A percentile compares a stretch with the other conserved stretches of the same genome.
Conservation (phyloP, 2,329 filamentous ascomycete genomes). For the Penicillium expansum region DNA sequence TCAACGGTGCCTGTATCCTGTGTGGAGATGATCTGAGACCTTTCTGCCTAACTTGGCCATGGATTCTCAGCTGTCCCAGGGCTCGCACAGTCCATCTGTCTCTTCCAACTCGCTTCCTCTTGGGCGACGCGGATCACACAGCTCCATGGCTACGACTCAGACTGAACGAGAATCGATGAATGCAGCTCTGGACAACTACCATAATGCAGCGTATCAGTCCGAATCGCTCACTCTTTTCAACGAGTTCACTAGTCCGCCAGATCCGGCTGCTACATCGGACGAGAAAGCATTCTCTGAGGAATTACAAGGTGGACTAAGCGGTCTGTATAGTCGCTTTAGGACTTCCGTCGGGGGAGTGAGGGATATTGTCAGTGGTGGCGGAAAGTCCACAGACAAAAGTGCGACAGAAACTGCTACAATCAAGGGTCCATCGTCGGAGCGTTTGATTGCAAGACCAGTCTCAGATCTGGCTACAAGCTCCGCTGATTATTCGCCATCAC, state of each 20-base stretch:
- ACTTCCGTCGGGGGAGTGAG: slow-evolving; percentile 74
- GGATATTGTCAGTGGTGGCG: slow-evolving; percentile 45
- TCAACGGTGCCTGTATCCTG: neutral
- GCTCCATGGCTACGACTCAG: slow-evolving; percentile 50
- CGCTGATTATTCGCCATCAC: slow-evolving; percentile 26
- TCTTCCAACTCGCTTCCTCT: slow-evolving; percentile 47
- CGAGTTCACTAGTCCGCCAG: slow-evolving; percentile 69
- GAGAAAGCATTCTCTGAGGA: slow-evolving; percentile 69
- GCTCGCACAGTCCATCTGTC: slow-evolving; percentile 43
- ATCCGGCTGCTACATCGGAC: slow-evolving; percentile 63
- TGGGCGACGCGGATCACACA: slow-evolving; percentile 48
- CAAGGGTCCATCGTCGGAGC: slow-evolving; percentile 30
- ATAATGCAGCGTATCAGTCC: slow-evolving; percentile 81
- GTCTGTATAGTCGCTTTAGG: slow-evolving; percentile 80
- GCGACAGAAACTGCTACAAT: slow-evolving; percentile 24
- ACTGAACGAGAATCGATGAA: slow-evolving; percentile 72
- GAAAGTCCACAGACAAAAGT: slow-evolving; percentile 32
- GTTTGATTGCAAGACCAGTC: slow-evolving; percentile 25
- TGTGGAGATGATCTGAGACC: slow-evolving; percentile 16
- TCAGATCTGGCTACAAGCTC: slow-evolving; percentile 21
- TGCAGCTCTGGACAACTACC: slow-evolving; percentile 79
- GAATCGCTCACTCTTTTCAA: slow-evolving; percentile 88
- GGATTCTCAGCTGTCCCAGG: slow-evolving; percentile 39
- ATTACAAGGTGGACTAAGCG: slow-evolving; percentile 80
- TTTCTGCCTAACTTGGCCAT: slow-evolving; percentile 25